Percentiles rank a stretch among this genome's conserved stretches.
Conservation (phyloP, 2,329 filamentous ascomycete genomes). For the Fusarium sp. region DNA sequence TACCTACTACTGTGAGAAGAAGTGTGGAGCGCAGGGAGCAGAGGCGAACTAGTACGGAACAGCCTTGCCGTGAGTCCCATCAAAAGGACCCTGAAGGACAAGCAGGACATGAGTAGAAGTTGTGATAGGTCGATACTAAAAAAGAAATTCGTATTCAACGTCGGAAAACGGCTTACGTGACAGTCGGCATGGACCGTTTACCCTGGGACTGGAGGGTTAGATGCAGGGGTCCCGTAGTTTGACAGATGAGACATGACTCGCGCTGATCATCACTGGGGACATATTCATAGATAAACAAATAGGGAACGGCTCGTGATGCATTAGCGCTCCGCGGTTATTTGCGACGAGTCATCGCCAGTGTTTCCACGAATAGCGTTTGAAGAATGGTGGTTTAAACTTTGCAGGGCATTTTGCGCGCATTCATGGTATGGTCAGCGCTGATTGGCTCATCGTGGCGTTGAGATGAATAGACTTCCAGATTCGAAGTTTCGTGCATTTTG, state of each 20-base stretch:
- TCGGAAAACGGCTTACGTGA: neutral
- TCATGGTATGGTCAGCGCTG: too few relatives aligned
- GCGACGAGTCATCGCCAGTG: neutral
- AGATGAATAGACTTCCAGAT: neutral
- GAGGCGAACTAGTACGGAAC: neutral
- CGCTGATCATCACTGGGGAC: neutral
- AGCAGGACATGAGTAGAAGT: too few relatives aligned
- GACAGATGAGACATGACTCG: neutral
- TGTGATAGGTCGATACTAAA: neutral
- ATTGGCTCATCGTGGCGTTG: neutral
- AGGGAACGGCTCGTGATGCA: neutral
- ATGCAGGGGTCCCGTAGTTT: neutral
- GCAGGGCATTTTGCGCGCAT: too few relatives aligned
- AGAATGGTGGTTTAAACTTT: neutral
- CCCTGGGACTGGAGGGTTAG: rapidly evolving
- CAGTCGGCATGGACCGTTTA: neutral
- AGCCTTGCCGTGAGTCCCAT: rapidly evolving
- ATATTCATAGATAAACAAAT: neutral
- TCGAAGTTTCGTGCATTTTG: neutral
- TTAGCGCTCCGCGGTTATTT: neutral
- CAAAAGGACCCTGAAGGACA: neutral
- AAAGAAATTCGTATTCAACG: rapidly evolving
- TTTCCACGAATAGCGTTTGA: neutral
- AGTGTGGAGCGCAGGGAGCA: conserved; percentile 8
- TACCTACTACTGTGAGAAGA: conserved; percentile 9